Conservation (phyloP, 2,329 filamentous ascomycete genomes). For the Nemania diffusa region DNA sequence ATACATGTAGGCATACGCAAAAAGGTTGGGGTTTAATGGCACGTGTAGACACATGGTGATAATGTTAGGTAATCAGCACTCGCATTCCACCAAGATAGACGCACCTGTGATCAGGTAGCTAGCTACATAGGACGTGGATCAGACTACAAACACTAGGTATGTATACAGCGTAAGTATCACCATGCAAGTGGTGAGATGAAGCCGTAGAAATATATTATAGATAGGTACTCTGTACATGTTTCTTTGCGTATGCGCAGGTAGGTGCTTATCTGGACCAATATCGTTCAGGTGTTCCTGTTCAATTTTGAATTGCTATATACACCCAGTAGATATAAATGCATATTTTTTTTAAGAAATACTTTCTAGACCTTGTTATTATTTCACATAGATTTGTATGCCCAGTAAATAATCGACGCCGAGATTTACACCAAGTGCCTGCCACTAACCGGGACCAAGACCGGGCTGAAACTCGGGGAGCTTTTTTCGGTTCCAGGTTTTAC, state of each 20-base stretch:
- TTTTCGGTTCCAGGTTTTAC: too few relatives aligned
- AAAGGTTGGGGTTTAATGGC: too few relatives aligned
- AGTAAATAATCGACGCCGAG: background rate
- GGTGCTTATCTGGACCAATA: background rate
- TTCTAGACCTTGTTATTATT: too few relatives aligned
- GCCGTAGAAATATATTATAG: background rate
- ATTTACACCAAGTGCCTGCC: background rate
- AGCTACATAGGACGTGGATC: background rate
- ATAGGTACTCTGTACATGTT: background rate
- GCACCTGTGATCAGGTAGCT: background rate
- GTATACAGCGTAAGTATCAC: too few relatives aligned
- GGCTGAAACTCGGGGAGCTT: background rate
- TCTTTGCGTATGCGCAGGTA: background rate
- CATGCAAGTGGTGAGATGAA: conserved; percentile 3
- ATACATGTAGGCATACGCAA: too few relatives aligned
- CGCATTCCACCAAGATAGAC: background rate
- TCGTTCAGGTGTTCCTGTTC: too few relatives aligned
- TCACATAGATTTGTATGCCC: too few relatives aligned
- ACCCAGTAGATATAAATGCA: too few relatives aligned
- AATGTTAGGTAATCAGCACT: background rate
- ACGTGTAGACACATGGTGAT: background rate
- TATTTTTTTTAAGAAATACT: too few relatives aligned
- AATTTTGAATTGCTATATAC: too few relatives aligned
- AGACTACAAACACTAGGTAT: background rate
- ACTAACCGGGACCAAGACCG: background rate